A percentile compares a stretch with the other conserved stretches of the same genome.
phyloP scores from a whole-genome alignment of 2,329 filamentous ascomycete species.

The Venturia asperata region DNA sequence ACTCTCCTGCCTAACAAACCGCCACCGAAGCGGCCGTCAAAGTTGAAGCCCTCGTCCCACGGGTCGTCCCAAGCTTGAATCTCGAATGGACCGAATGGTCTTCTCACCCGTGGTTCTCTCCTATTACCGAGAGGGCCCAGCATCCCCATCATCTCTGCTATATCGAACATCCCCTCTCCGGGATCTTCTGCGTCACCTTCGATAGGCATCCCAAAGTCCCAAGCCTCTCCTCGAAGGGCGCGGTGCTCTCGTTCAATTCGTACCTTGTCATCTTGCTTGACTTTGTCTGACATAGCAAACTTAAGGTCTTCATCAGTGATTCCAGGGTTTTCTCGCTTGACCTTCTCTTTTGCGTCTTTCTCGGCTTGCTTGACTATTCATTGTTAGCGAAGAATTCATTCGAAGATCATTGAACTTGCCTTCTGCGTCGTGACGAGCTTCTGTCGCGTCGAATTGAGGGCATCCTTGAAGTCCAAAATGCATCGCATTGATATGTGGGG shows the following conservation, averaged over 20 bases:
- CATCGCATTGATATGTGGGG: conserved; percentile 47
- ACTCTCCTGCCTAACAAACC: background rate
- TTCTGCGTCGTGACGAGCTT: conserved; percentile 36
- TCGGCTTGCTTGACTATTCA: conserved; percentile 58
- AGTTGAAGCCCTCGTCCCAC: background rate
- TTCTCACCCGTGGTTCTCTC: background rate
- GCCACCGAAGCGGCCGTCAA: background rate
- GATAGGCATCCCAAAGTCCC: conserved; percentile 13
- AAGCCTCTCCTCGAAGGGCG: background rate
- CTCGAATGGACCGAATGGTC: background rate
- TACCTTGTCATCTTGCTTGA: conserved; percentile 32
- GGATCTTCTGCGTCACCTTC: background rate
- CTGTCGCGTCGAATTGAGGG: conserved; percentile 23
- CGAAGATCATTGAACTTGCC: conserved; percentile 40
- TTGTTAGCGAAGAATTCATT: conserved; percentile 54
- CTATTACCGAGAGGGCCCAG: background rate
- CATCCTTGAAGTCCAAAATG: conserved; percentile 56
- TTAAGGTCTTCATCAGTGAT: conserved; percentile 52
- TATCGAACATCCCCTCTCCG: background rate
- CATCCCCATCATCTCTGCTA: background rate
- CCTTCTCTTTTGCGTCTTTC: conserved; percentile 47
- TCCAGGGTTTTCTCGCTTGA: conserved; percentile 53
- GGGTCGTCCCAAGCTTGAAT: too few species aligned
- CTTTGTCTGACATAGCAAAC: conserved; percentile 51
- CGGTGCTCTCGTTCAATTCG: conserved; percentile 13